Evolutionary conservation across 1,139 yeast species (phyloP).

Genomic region (Geotrichum histeridarum): DNA sequence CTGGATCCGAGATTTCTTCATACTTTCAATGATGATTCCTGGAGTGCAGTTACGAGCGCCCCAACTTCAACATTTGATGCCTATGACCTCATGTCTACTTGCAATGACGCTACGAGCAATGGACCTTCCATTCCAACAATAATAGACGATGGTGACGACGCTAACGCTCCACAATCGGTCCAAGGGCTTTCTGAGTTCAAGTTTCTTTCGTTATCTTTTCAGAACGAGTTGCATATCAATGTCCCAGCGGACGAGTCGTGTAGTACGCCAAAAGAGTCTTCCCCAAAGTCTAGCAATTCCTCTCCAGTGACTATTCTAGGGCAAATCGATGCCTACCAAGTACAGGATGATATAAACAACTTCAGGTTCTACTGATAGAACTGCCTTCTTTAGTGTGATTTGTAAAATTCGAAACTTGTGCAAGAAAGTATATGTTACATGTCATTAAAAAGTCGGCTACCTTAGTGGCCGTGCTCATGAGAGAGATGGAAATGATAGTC

Average conservation of each 20-base stretch:
- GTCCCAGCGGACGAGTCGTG: background rate
- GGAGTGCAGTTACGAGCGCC: too few species aligned
- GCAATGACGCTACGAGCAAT: too few species aligned
- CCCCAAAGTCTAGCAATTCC: background rate
- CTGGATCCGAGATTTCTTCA: too few species aligned
- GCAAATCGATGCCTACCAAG: background rate
- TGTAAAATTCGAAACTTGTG: background rate
- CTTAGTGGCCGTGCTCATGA: conserved; percentile 42
- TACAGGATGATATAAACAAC: background rate
- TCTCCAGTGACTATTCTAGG: background rate
- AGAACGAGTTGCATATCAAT: too few species aligned
- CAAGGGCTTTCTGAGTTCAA: too few species aligned
- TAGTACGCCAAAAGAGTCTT: background rate
- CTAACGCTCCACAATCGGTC: too few species aligned
- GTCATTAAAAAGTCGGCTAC: background rate
- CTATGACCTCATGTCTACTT: too few species aligned
- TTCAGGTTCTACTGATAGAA: background rate
- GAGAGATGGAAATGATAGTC: conserved; percentile 89
- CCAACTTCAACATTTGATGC: too few species aligned
- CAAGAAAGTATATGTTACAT: background rate
- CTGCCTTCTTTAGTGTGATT: background rate
- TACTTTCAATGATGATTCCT: too few species aligned
- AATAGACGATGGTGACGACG: too few species aligned
- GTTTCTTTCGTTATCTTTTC: too few species aligned
- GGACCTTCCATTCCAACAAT: too few species aligned